Conservation (phyloP, 164 flowering plant species). For the Cinnamomum chago region DNA sequence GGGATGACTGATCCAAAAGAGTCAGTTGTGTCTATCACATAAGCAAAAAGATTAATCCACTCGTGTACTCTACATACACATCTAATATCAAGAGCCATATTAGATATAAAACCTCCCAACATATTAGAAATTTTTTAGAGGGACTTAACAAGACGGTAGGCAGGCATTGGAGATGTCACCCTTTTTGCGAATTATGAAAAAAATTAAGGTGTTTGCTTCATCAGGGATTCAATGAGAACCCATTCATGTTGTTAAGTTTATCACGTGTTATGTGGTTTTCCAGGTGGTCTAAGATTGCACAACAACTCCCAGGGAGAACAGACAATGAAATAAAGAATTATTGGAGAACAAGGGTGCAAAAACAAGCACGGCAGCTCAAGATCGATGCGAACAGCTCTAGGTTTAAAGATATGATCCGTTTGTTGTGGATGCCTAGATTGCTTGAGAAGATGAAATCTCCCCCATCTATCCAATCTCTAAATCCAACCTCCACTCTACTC, state of each 20-base stretch:
- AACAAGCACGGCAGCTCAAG: constrained; percentile 63
- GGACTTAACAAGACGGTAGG: too few species aligned
- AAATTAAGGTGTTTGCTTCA: too few species aligned
- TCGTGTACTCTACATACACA: too few species aligned
- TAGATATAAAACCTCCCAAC: too few species aligned
- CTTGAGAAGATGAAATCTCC: constrained; percentile 42
- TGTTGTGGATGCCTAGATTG: constrained; percentile 62
- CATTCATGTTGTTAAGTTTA: not conserved
- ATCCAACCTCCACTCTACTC: constrained; percentile 13
- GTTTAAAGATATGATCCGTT: constrained; percentile 42
- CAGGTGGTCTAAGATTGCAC: constrained; percentile 90
- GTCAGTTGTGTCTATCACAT: too few species aligned
- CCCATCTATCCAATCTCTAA: constrained; percentile 14
- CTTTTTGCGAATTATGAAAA: too few species aligned
- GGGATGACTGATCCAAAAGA: too few species aligned
- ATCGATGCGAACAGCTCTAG: constrained; percentile 47
- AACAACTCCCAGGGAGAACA: constrained; percentile 77
- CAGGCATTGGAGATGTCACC: too few species aligned
- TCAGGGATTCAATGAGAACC: too few species aligned
- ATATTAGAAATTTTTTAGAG: too few species aligned
- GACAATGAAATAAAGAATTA: constrained; percentile 87
- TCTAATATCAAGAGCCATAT: too few species aligned
- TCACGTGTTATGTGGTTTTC: not conserved
- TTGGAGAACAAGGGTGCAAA: constrained; percentile 82
- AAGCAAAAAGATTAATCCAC: too few species aligned